Evolutionary conservation across 169 alveolate species (phyloP).

Genomic region (Eimeria brunetti): DNA sequence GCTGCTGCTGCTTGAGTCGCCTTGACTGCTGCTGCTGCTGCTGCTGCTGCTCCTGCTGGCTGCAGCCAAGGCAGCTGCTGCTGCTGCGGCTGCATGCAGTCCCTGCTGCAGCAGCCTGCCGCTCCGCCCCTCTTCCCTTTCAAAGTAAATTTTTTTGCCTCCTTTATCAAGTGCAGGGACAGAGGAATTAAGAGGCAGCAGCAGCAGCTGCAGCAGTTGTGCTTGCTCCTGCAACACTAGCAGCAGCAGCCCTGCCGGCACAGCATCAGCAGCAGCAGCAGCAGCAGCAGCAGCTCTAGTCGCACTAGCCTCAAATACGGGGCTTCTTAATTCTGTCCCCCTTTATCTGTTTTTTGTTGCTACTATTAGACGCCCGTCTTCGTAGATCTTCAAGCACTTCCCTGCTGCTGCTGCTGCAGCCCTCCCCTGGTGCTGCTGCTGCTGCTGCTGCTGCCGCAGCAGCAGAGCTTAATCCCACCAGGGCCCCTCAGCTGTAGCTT

Average conservation of each 20-base stretch:
- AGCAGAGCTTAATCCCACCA: neutral
- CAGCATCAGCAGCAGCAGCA: neutral
- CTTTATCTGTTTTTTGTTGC: no score
- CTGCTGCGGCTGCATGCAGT: no score
- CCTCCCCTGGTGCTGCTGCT: no score
- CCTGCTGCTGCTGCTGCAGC: no score
- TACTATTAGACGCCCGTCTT: no score
- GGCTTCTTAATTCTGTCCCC: no score
- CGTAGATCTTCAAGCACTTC: no score
- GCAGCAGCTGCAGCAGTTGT: neutral
- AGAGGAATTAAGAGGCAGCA: neutral
- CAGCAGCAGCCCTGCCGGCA: constrained; percentile 20
- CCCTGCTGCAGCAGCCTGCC: neutral
- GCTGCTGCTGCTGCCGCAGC: no score
- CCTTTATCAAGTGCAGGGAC: neutral
- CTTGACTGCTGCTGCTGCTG: constrained; percentile 12
- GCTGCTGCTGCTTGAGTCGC: constrained; percentile 7
- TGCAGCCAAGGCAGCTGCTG: constrained; percentile 9
- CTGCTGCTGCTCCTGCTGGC: constrained; percentile 16
- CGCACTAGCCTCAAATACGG: no score
- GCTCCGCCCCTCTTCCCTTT: neutral
- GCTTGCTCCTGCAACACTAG: neutral
- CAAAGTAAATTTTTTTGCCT: no score
- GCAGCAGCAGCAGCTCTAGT: neutral
- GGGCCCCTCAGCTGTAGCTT: no score